Percentiles rank a stretch among this genome's conserved stretches.
Conservation (phyloP, 257 asterid species). For the Solanum ossicruentum region DNA sequence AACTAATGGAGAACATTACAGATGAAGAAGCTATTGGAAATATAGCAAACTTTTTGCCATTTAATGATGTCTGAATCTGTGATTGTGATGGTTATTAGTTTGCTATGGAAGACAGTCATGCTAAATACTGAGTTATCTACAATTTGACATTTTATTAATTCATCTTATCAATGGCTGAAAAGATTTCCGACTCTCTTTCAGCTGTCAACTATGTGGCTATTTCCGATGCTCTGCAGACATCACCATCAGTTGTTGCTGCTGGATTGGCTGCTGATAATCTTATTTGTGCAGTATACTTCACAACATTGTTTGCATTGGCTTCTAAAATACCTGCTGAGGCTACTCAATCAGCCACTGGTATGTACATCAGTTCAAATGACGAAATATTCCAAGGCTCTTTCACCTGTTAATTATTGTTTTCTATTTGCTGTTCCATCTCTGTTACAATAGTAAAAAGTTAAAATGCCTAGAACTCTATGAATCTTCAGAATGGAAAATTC, state of each 20-base stretch:
- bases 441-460: not conserved
- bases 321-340: slow-evolving; percentile 73
- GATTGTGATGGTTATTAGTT: not conserved
- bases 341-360: slow-evolving; percentile 36
- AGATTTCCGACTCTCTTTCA: slow-evolving; percentile 8
- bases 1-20: not conserved
- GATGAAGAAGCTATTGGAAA: not conserved
- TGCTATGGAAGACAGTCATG: not conserved
- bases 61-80: not conserved
- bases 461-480: not conserved
- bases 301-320: slow-evolving; percentile 74
- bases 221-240: slow-evolving; percentile 69
- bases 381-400: not conserved
- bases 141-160: not conserved
- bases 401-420: not conserved
- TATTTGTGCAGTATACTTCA: slow-evolving; percentile 79
- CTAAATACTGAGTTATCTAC: not conserved
- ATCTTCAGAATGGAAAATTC: not conserved
- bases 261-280: slow-evolving; percentile 97
- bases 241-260: slow-evolving; percentile 87
- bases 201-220: slow-evolving; percentile 98
- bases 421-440: not conserved
- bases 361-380: not conserved
- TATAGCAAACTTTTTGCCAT: not conserved
- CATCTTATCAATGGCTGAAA: not conserved